These are phyloP conservation scores for Cardamine resedifolia DNA, from an alignment of 345 rosid species.

Conservation along the genomic window DNA sequence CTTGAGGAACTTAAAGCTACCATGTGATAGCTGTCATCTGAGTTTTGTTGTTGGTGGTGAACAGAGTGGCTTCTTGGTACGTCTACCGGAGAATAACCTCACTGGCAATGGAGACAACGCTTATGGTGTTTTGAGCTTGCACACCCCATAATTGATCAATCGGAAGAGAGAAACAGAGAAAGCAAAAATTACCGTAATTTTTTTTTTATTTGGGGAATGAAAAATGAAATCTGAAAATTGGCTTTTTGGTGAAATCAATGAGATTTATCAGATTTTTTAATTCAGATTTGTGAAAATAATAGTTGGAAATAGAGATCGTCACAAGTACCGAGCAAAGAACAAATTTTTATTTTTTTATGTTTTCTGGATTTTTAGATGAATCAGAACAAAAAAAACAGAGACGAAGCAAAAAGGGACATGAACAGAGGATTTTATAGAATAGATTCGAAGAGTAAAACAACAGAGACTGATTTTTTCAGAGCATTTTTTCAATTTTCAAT, in stretches of 20 bases:
- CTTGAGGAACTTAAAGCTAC: constrained; percentile 75
- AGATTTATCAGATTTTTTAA: constrained; percentile 1
- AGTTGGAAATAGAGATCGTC: constrained; percentile 26
- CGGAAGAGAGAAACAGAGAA: neutral
- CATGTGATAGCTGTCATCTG: constrained; percentile 64
- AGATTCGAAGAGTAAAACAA: neutral
- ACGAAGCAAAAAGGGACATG: neutral
- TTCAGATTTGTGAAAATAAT: constrained; percentile 34
- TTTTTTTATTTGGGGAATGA: neutral
- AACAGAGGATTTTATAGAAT: constrained; percentile 11
- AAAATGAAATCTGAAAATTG: neutral
- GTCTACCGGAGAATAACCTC: constrained; percentile 59
- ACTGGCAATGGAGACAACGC: constrained; percentile 70
- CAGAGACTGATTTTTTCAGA: neutral
- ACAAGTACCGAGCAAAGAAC: neutral
- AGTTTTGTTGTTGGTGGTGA: constrained; percentile 62
- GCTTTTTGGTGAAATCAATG: constrained; percentile 28
- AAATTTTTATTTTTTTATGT: too few species aligned
- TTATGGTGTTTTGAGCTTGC: constrained; percentile 68
- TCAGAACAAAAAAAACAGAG: constrained; percentile 11
- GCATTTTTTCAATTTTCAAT: too few species aligned
- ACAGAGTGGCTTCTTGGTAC: constrained; percentile 65
- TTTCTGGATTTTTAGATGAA: neutral
- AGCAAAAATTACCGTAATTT: neutral
- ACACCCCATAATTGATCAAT: constrained; percentile 64